These are phyloP conservation scores for Esteya vermicola DNA, from an alignment of 2,329 filamentous ascomycete genomes.

Conservation along the genomic window DNA sequence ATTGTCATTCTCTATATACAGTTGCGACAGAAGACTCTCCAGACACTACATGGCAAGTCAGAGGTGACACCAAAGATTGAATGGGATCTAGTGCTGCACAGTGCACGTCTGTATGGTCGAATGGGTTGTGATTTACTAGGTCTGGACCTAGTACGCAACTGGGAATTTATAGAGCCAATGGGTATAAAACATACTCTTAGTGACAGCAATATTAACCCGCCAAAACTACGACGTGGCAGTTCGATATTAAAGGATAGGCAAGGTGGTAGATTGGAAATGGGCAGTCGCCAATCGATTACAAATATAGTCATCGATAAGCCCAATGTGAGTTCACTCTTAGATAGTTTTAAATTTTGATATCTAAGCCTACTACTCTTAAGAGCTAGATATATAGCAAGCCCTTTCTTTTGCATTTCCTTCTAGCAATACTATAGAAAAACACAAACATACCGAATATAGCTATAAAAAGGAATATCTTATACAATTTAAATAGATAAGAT, in stretches of 20 bases:
- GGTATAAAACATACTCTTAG: conserved; percentile 22
- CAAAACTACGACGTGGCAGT: conserved; percentile 55
- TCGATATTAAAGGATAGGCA: too few relatives aligned
- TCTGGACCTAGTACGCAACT: conserved; percentile 68
- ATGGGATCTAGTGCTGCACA: conserved; percentile 82
- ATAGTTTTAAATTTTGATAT: conserved; percentile 83
- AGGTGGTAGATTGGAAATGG: conserved; percentile 53
- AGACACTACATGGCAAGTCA: conserved; percentile 73
- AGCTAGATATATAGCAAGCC: too few relatives aligned
- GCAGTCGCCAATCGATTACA: conserved; percentile 35
- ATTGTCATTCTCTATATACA: conserved; percentile 79
- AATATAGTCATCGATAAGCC: conserved; percentile 83
- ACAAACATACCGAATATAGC: too few relatives aligned
- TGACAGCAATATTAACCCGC: conserved; percentile 45
- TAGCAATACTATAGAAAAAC: too few relatives aligned
- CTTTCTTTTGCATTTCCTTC: too few relatives aligned
- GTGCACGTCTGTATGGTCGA: conserved; percentile 67
- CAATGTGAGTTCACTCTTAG: conserved; percentile 74
- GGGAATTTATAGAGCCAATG: conserved; percentile 50
- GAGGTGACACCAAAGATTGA: conserved; percentile 67
- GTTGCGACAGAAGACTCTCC: conserved; percentile 64
- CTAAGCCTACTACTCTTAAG: too few relatives aligned
- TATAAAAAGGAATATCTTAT: too few relatives aligned
- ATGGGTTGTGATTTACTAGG: conserved; percentile 92
- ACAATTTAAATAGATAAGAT: too few relatives aligned